Conservation (phyloP, 225 moss, liverwort and hornwort species). For the Anthoceros angustus region DNA sequence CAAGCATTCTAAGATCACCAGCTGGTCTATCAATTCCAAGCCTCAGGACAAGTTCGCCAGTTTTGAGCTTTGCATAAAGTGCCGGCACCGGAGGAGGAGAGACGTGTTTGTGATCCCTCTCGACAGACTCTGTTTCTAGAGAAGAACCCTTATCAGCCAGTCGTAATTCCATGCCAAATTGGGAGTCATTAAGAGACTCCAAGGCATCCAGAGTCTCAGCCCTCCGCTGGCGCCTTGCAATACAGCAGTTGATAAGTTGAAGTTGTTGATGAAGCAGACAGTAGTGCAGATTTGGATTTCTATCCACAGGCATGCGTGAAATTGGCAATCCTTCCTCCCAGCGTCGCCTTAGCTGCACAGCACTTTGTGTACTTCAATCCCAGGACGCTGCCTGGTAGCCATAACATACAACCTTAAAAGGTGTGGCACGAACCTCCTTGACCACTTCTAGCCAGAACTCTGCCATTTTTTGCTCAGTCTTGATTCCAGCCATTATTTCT, state of each 20-base stretch:
- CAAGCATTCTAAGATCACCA: constrained; percentile 74
- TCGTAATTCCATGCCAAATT: constrained; percentile 8
- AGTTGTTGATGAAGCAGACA: constrained; percentile 87
- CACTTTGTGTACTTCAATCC: background rate
- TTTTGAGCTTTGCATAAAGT: constrained; percentile 46
- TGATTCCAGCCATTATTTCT: constrained; percentile 81
- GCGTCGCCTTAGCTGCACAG: constrained; percentile 60
- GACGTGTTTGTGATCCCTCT: background rate
- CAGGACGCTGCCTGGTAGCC: background rate
- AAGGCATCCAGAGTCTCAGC: constrained; percentile 53
- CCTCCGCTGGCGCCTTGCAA: constrained; percentile 80
- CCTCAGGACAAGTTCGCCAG: constrained; percentile 42
- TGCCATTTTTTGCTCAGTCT: constrained; percentile 71
- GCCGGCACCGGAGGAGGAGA: background rate
- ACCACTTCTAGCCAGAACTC: constrained; percentile 90
- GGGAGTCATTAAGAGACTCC: constrained; percentile 29
- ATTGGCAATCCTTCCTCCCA: constrained; percentile 72
- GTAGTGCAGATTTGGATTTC: constrained; percentile 70
- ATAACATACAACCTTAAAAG: background rate
- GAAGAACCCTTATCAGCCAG: background rate
- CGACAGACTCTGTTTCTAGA: background rate
- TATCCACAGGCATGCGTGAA: constrained; percentile 75
- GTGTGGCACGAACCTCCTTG: constrained; percentile 34
- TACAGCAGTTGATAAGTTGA: constrained; percentile 85
- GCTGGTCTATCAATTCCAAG: constrained; percentile 76